phyloP scores from a whole-genome alignment of 768 basidiomycete species.

The Sarcomyxa edulis region DNA sequence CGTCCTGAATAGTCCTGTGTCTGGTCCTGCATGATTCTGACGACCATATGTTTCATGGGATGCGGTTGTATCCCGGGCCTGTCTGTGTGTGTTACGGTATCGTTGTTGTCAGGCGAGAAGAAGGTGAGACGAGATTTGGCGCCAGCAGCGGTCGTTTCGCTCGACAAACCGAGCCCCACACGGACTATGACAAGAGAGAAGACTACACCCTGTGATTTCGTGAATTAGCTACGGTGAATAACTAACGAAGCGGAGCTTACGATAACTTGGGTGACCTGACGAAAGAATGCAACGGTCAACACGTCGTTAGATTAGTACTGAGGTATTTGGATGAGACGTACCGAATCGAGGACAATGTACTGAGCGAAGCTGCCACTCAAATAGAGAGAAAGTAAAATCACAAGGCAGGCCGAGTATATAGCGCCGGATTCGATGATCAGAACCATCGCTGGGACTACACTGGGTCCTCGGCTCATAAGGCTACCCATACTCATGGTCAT shows the following conservation, averaged over 20 bases:
- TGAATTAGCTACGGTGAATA: not conserved
- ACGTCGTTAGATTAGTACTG: not conserved
- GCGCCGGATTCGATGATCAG: constrained; percentile 32
- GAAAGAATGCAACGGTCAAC: too few relatives aligned
- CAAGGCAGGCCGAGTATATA: constrained; percentile 28
- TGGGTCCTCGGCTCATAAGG: constrained; percentile 16
- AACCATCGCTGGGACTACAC: constrained; percentile 25
- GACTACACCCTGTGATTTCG: constrained; percentile 20
- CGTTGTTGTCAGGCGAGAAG: too few relatives aligned
- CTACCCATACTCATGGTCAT: too few relatives aligned
- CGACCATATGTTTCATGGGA: too few relatives aligned
- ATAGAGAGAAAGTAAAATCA: constrained; percentile 26
- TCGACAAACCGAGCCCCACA: constrained; percentile 26
- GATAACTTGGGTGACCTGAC: constrained; percentile 18
- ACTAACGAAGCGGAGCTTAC: constrained; percentile 9
- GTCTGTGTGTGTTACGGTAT: too few relatives aligned
- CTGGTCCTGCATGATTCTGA: too few relatives aligned
- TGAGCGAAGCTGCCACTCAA: constrained; percentile 27
- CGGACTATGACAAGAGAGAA: constrained; percentile 37
- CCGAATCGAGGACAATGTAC: constrained; percentile 29
- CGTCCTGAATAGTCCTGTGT: too few relatives aligned
- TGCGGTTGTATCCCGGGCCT: too few relatives aligned
- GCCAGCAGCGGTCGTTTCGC: not conserved
- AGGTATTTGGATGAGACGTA: constrained; percentile 13
- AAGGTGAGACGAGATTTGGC: constrained; percentile 1